A percentile compares a stretch with the other conserved stretches of the same genome.
Evolutionary conservation across 306 rosid genomes (phyloP).

Genomic region (Rosa lucieae): DNA sequence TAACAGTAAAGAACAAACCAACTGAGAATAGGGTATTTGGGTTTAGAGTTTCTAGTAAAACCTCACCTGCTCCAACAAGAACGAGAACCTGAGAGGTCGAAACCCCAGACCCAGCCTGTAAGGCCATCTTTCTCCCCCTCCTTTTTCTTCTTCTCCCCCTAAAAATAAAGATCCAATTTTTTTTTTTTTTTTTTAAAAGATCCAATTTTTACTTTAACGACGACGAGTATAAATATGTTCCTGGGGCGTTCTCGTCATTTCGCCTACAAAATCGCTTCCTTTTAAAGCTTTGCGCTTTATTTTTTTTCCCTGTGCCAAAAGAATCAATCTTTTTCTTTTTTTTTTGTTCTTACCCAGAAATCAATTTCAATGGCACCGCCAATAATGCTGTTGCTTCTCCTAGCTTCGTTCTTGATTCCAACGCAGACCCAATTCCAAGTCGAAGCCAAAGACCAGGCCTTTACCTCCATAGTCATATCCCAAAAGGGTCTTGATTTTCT

Average conservation of each 20-base stretch:
- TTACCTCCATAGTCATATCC: slow-evolving; percentile 57
- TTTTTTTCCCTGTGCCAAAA: background rate
- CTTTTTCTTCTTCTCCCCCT: background rate
- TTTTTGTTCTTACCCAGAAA: background rate
- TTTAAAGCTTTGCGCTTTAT: background rate
- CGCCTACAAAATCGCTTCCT: background rate
- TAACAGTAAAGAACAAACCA: background rate
- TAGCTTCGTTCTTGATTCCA: slow-evolving; percentile 33
- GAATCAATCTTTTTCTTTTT: background rate
- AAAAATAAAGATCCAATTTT: too few relatives aligned
- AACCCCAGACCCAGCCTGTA: slow-evolving; percentile 49
- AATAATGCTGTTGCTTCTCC: slow-evolving; percentile 40
- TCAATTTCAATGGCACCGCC: slow-evolving; percentile 50
- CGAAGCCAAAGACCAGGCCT: slow-evolving; percentile 44
- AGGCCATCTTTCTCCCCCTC: slow-evolving; percentile 41
- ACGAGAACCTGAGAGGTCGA: slow-evolving; percentile 74
- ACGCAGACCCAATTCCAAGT: slow-evolving; percentile 42
- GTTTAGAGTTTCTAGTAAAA: background rate
- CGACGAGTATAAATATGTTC: background rate
- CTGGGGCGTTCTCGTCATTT: slow-evolving; percentile 11
- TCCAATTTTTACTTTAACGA: slow-evolving; percentile 1
- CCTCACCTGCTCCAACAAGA: slow-evolving; percentile 74
- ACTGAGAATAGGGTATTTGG: background rate
- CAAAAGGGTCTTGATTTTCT: slow-evolving; percentile 78
- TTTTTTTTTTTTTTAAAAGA: background rate